Conservation (phyloP, 2,329 filamentous ascomycete genomes). For the Colletotrichum gigasporum region DNA sequence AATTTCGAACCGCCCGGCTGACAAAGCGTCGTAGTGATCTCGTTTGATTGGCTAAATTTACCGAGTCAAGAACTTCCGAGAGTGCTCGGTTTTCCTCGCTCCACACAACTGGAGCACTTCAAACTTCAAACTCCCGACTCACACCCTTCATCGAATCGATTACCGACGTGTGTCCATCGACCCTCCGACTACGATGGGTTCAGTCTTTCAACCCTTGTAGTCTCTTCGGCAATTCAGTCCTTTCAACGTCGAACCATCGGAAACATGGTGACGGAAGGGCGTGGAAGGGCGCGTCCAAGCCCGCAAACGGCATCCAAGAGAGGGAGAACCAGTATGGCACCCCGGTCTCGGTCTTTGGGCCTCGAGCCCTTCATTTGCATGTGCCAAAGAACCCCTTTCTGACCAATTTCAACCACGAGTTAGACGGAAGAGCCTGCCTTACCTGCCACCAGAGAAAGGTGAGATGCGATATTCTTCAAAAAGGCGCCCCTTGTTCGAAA, state of each 20-base stretch:
- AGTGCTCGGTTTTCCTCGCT: not conserved
- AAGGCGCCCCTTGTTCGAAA: constrained; percentile 58
- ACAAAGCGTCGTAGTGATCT: not conserved
- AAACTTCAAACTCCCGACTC: constrained; percentile 14
- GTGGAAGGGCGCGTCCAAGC: not conserved
- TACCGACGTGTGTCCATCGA: not conserved
- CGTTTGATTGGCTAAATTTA: constrained; percentile 20
- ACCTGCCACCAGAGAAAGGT: constrained; percentile 61
- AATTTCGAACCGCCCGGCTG: not conserved
- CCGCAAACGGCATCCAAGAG: not conserved
- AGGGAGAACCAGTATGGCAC: constrained; percentile 28
- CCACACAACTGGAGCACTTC: not conserved
- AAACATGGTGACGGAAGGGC: constrained; percentile 12
- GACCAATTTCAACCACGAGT: not conserved
- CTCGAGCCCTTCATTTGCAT: not conserved
- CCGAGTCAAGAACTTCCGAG: constrained; percentile 18
- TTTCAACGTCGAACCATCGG: not conserved
- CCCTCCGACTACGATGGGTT: no score
- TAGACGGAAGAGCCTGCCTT: constrained; percentile 53
- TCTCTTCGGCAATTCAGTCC: not conserved
- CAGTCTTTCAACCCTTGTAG: constrained; percentile 4
- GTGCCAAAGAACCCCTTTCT: not conserved
- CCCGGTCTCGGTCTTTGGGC: not conserved
- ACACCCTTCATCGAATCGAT: not conserved
- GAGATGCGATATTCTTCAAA: constrained; percentile 57